Base-by-base conservation (phyloP, 495 filamentous ascomycete genomes). In the Daldinia loculata region DNA sequence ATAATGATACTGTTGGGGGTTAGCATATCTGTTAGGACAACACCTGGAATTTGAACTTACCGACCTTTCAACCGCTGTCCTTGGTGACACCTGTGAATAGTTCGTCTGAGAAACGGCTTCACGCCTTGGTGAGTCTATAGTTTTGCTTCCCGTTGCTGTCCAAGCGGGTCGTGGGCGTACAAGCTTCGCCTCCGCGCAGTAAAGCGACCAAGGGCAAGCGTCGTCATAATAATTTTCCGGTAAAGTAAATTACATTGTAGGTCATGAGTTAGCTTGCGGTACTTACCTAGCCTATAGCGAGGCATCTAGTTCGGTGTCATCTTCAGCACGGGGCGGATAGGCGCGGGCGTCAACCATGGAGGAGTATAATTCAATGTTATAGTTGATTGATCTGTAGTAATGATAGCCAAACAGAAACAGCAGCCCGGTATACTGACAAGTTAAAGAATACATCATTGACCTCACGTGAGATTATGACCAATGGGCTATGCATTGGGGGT, bases 21-120 rank as follows among this genome's bases (percentile, higher is more conserved):
- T 34, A 9, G 30, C 17, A 27, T 30, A 56, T 36, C 14, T n/a
- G 1, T 4, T 29, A 64, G 60, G 63, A 72, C 64, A 64, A 27
- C 50, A 17, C 22, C 30, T 8, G 2, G 11, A 7, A 39, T 6
- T 39, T 27, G 2, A 43, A 59, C 12, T 34, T 14, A 6, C 14
- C 27, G 15, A 51, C 29, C 22, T 11, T 38, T 5, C 8, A 8
- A 29, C 43, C 17, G 8, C 12, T 4, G 15, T 56, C 3, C 30
- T 66, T 61, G 70, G 64, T 64, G 41, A 61, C 39, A 39, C 1
- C 8, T 14, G n/a, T 45, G 29, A 9, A 24, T 3, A 34, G 5
- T 15, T 6, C 7, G n/a, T 14, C 27, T 24, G 4, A 3, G 24
- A 36, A 53, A 65, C 62, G 50, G 27, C 36, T 4, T 65, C 62